phyloP scores from a whole-genome alignment of 202 grass and related monocot species.

The Schoenoplectus triqueter region DNA sequence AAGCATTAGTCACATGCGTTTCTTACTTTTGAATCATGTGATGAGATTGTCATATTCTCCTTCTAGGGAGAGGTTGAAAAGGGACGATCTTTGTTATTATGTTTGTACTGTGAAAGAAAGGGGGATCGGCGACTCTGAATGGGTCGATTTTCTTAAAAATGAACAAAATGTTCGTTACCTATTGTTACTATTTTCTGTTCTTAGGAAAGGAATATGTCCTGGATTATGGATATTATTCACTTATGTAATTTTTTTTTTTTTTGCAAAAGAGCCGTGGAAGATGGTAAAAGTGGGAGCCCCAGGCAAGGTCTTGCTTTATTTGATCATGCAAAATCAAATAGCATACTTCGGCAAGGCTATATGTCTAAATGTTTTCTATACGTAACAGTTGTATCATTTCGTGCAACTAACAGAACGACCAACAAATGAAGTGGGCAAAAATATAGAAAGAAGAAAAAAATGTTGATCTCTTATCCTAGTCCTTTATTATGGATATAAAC shows the following conservation, averaged over 20 bases:
- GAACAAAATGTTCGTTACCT: too few relatives aligned
- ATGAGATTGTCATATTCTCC: background rate
- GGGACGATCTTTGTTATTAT: background rate
- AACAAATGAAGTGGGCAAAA: background rate
- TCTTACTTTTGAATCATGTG: background rate
- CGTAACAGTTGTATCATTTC: background rate
- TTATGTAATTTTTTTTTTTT: too few relatives aligned
- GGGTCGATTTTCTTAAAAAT: background rate
- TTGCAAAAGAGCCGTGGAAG: background rate
- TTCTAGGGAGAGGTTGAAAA: background rate
- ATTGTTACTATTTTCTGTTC: too few relatives aligned
- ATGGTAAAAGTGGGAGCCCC: too few relatives aligned
- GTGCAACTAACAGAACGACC: background rate
- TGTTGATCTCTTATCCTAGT: conserved; percentile 27
- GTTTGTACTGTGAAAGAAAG: background rate
- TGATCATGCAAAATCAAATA: background rate
- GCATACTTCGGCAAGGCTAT: background rate
- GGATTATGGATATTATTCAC: too few relatives aligned
- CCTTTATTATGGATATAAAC: conserved; percentile 66
- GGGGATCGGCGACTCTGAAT: background rate
- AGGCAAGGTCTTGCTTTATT: background rate
- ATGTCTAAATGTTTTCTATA: background rate
- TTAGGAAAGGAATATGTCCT: too few relatives aligned
- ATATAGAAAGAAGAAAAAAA: background rate
- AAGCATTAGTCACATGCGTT: background rate